These are phyloP conservation scores for Phyllosticta ampelicida DNA, from an alignment of 2,329 filamentous ascomycete genomes.

Conservation along the genomic window DNA sequence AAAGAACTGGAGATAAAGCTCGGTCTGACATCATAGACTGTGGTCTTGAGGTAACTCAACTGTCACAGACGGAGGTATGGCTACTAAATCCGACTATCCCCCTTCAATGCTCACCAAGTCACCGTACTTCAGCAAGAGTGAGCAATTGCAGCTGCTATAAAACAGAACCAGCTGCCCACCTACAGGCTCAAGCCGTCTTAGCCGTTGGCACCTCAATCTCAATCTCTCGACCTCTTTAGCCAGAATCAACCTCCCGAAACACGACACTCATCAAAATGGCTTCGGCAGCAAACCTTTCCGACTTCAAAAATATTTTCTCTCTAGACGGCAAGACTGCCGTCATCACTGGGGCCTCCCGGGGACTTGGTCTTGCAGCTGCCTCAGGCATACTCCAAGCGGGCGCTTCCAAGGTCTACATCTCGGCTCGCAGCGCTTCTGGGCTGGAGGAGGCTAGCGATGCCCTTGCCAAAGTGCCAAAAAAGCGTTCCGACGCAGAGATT, in stretches of 20 bases:
- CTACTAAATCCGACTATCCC: background rate
- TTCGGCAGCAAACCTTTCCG: conserved; percentile 14
- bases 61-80: background rate
- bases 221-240: background rate
- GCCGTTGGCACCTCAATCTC: background rate
- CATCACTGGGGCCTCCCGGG: conserved; percentile 30
- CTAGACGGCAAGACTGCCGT: conserved; percentile 28
- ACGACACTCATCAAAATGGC: background rate
- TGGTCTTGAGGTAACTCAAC: background rate
- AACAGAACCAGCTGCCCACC: background rate
- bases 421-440: conserved; percentile 28
- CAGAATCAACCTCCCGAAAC: background rate
- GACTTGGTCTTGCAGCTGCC: conserved; percentile 29
- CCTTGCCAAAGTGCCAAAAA: conserved; percentile 26
- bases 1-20: background rate
- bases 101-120: background rate
- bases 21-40: background rate
- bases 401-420: conserved; percentile 29
- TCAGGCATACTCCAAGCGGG: conserved; percentile 31
- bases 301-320: conserved; percentile 26
- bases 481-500: conserved; percentile 24
- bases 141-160: background rate
- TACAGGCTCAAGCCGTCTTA: background rate
- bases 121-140: background rate
- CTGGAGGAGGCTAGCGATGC: conserved; percentile 29